A percentile compares a stretch with the other conserved stretches of the same genome.
These are phyloP conservation scores for Ambrosiella xylebori DNA, from an alignment of 2,329 filamentous ascomycete species.

Conservation along the genomic window DNA sequence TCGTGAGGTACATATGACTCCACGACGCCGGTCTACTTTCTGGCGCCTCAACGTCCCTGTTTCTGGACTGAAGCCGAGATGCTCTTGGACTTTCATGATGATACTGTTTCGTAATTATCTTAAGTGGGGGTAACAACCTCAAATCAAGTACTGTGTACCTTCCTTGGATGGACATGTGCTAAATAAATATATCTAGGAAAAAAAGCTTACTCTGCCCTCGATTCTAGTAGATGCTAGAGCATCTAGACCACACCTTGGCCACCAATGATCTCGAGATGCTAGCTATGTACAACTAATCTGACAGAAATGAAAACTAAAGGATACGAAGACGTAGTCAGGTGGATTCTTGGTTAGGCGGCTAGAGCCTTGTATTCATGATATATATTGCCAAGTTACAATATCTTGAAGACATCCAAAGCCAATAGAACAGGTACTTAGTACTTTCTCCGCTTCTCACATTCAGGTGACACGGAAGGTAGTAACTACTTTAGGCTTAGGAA, in stretches of 20 bases:
- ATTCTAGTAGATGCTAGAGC: neutral
- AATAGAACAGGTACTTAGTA: neutral
- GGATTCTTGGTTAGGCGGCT: neutral
- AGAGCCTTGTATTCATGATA: neutral
- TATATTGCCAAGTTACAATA: neutral
- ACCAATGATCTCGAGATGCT: too few relatives aligned
- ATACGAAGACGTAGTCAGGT: neutral
- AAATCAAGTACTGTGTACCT: neutral
- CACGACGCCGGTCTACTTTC: neutral
- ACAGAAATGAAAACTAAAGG: too few relatives aligned
- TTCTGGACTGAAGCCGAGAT: neutral
- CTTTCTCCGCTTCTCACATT: conserved; percentile 5
- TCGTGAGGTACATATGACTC: too few relatives aligned
- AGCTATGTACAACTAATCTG: too few relatives aligned
- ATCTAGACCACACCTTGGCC: neutral
- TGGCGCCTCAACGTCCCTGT: neutral
- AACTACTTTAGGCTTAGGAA: neutral
- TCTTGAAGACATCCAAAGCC: neutral
- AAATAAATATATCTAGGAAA: neutral
- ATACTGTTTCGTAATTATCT: too few relatives aligned
- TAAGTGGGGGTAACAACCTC: too few relatives aligned
- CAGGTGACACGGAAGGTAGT: conserved; percentile 5
- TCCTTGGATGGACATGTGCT: neutral
- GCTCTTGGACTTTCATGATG: too few relatives aligned
- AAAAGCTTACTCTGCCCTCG: neutral